These are phyloP conservation scores for Moniliella sp. DNA, from an alignment of 1,284 basidiomycete genomes.

Conservation along the genomic window DNA sequence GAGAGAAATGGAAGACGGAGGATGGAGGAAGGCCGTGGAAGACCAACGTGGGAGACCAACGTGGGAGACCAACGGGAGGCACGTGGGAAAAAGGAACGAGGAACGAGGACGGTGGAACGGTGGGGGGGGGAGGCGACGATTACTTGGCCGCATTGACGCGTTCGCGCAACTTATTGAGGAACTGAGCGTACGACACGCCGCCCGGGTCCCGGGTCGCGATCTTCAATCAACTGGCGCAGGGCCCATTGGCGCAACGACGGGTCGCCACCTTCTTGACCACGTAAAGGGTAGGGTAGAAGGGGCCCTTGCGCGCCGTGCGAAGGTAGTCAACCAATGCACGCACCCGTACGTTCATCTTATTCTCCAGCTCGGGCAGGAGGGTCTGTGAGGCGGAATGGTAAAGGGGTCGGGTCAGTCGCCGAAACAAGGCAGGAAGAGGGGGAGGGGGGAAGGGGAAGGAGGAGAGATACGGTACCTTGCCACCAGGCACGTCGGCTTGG, in stretches of 20 bases:
- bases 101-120: too few species aligned
- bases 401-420: too few species aligned
- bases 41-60: too few species aligned
- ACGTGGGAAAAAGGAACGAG: too few species aligned
- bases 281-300: constrained; percentile 84
- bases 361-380: constrained; percentile 68
- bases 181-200: constrained; percentile 75
- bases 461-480: constrained; percentile 57
- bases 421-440: too few species aligned
- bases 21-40: too few species aligned
- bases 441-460: too few species aligned
- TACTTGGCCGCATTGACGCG: too few species aligned
- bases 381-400: constrained; percentile 45
- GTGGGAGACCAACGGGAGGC: too few species aligned
- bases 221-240: constrained; percentile 76
- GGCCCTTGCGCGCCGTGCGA: constrained; percentile 59
- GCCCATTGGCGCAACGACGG: constrained; percentile 73
- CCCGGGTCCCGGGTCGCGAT: constrained; percentile 67
- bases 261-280: constrained; percentile 91
- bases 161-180: too few species aligned
- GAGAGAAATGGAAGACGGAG: too few species aligned
- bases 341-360: constrained; percentile 73
- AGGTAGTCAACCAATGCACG: constrained; percentile 82
- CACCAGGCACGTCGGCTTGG: constrained; percentile 69
- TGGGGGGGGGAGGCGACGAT: too few species aligned